These are phyloP conservation scores for Nannizziopsis arthrosporioides DNA, from an alignment of 2,329 filamentous ascomycete species.

Conservation along the genomic window DNA sequence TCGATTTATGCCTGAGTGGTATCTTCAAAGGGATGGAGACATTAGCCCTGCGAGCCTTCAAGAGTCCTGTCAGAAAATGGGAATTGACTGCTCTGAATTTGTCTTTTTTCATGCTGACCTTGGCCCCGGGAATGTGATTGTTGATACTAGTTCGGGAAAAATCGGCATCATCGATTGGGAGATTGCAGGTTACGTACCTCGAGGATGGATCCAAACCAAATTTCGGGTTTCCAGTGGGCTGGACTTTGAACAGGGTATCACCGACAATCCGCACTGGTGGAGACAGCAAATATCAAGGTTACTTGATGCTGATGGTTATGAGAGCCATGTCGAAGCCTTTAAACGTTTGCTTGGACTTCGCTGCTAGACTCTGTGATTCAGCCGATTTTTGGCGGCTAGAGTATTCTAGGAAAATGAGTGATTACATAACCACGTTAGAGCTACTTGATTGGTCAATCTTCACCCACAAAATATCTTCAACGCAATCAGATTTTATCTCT, in stretches of 20 bases:
- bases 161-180: conserved; percentile 27
- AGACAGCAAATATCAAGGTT: not conserved
- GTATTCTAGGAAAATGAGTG: no score
- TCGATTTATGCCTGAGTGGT: conserved; percentile 3
- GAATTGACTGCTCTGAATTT: conserved; percentile 23
- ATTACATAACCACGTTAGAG: no score
- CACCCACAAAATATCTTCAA: no score
- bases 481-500: no score
- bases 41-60: conserved; percentile 6
- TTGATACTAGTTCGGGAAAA: conserved; percentile 15
- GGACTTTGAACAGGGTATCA: conserved; percentile 16
- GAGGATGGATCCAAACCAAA: conserved; percentile 26
- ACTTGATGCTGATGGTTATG: conserved; percentile 2
- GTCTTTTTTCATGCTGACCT: conserved; percentile 25
- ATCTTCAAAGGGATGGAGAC: conserved; percentile 5
- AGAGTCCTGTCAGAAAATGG: conserved; percentile 12
- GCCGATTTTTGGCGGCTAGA: no score
- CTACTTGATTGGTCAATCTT: no score
- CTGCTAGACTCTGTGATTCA: no score
- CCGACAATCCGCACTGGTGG: conserved; percentile 4
- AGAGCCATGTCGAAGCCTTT: no score
- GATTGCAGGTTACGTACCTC: conserved; percentile 23
- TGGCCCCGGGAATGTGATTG: conserved; percentile 23
- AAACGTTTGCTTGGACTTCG: no score
- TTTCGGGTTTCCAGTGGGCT: conserved; percentile 24